Evolutionary conservation across 2,329 filamentous ascomycete species (phyloP).

Genomic region (Apiospora hydei): DNA sequence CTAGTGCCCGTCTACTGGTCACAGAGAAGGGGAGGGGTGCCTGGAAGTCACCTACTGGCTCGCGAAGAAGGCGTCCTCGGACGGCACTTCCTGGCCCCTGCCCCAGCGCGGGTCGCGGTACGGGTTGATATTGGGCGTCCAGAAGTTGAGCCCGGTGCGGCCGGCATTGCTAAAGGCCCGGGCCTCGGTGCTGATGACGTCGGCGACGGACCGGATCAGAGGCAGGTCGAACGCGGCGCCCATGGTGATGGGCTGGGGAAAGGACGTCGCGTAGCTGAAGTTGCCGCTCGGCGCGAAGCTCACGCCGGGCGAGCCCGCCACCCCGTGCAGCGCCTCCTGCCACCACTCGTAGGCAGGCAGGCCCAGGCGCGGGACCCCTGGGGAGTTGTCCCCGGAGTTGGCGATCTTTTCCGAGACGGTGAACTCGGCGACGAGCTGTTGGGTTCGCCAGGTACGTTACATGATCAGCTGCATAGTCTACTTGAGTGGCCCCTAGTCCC

Average conservation of each 20-base stretch:
- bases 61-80: constrained; percentile 50
- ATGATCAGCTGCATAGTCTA: too few species aligned
- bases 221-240: constrained; percentile 43
- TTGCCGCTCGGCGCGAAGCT: constrained; percentile 34
- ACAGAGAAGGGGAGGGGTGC: too few species aligned
- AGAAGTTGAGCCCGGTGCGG: constrained; percentile 38
- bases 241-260: constrained; percentile 42
- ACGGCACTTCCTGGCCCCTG: constrained; percentile 39
- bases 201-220: constrained; percentile 38
- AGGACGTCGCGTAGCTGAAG: constrained; percentile 42
- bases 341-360: constrained; percentile 67
- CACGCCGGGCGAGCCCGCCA: constrained; percentile 59
- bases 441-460: constrained; percentile 36
- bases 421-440: constrained; percentile 53
- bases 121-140: constrained; percentile 41
- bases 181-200: constrained; percentile 41
- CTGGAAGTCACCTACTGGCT: constrained; percentile 26
- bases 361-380: constrained; percentile 62
- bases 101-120: constrained; percentile 41
- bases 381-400: constrained; percentile 1
- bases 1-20: neutral
- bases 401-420: constrained; percentile 3
- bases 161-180: constrained; percentile 43
- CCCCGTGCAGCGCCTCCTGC: constrained; percentile 68
- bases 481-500: too few species aligned